Base-by-base conservation (phyloP, 2,329 filamentous ascomycete genomes). In the Periconia sp. region DNA sequence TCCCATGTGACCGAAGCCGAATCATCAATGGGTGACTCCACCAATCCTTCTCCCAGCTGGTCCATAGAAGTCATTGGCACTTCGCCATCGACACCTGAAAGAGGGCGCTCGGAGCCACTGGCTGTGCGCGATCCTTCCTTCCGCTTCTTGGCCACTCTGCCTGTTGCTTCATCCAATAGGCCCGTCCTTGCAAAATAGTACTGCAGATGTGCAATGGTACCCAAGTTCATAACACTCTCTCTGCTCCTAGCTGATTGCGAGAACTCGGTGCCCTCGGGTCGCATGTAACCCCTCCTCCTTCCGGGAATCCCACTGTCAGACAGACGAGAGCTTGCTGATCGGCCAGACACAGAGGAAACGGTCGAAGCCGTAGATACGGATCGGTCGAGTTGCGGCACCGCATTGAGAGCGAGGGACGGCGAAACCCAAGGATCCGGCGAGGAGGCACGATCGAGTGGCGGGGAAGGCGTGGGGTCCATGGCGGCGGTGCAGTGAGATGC, bases 171-270 rank as follows among this genome's bases (percentile, higher is more conserved):
- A 69, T 99, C 94, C 47, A 99, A 78, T 59, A 99, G 77, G 6
- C 94, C 94, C 0, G 94, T 99, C 55, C 94, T 83, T 35, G 94
- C 93, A 77, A 99, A 99, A 76, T 97, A 99, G 77, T 97, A 96
- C 75, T 99, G 94, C 68, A 99, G 80, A 77, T 99, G 94, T 52
- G 92, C 91, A 65, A 99, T 99, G 74, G 92, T 97, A 50, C 94
- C 94, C 57, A 99, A 77, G 69, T 91, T 96, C 85, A 97, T 88
- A 60, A 99, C 94, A 70, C 92, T 97, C 73, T 99, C 93, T 58
- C 94, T 84, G 47, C 91, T 91, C 69, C 86, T 87, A 45, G 94
- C 94, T 52, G 92, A 97, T 55, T 90, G 89, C 23, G 94, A 91
- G 73, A 97, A 99, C 66, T 92, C 85, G 48, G 90, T 95, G 50